These are phyloP conservation scores for Diaporthe velutina DNA, from an alignment of 2,329 filamentous ascomycete genomes.

Conservation along the genomic window DNA sequence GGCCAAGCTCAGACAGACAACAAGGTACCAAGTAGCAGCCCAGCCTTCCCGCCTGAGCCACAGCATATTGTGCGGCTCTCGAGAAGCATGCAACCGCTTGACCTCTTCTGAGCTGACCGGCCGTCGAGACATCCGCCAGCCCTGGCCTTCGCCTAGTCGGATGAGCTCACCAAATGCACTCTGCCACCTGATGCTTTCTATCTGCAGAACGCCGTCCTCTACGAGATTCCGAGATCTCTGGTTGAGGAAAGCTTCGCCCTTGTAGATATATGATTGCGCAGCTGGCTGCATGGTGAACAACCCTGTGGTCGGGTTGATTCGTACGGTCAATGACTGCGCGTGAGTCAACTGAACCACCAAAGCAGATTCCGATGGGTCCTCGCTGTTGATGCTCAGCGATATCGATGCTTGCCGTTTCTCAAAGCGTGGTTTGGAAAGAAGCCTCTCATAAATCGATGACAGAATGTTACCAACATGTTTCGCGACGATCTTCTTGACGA, in stretches of 20 bases:
- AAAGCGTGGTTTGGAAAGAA: conserved; percentile 73
- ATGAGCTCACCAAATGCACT: conserved; percentile 73
- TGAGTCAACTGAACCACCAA: conserved; percentile 78
- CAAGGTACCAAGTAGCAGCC: conserved; percentile 79
- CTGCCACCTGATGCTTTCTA: conserved; percentile 74
- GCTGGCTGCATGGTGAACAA: conserved; percentile 76
- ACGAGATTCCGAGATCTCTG: conserved; percentile 64
- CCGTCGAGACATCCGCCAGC: conserved; percentile 70
- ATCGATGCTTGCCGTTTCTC: conserved; percentile 70
- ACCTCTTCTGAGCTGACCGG: conserved; percentile 67
- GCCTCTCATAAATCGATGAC: conserved; percentile 71
- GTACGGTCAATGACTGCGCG: conserved; percentile 70
- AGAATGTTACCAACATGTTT: conserved; percentile 81
- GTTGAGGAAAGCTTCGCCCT: conserved; percentile 77
- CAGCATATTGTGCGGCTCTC: conserved; percentile 69
- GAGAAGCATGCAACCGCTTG: conserved; percentile 50
- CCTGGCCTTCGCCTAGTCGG: conserved; percentile 70
- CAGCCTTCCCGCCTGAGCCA: conserved; percentile 82
- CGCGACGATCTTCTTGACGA: conserved; percentile 81
- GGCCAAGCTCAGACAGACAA: conserved; percentile 76
- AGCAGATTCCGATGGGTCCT: conserved; percentile 75
- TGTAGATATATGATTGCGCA: conserved; percentile 64
- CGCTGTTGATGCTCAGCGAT: conserved; percentile 67
- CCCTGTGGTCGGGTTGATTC: conserved; percentile 85
- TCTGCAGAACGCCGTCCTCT: conserved; percentile 66